Percentiles rank a stretch among this genome's conserved stretches.
Evolutionary conservation across 2,329 filamentous ascomycete species (phyloP).

Genomic region (Ophiobolus disseminans): DNA sequence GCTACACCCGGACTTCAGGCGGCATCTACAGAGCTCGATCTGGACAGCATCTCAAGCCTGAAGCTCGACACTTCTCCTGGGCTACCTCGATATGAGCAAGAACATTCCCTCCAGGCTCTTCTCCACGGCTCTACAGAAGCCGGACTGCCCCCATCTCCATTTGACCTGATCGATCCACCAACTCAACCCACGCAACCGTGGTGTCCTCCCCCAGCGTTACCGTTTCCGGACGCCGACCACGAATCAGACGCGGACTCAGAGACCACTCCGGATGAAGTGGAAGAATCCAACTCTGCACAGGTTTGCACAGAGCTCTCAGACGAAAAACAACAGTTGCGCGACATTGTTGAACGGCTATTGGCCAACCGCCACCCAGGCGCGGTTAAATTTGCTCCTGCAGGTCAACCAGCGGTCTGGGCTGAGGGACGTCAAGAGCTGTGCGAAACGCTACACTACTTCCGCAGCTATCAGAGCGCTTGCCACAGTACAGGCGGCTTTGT

Average conservation of each 20-base stretch:
- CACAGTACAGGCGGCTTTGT: slow-evolving; percentile 61
- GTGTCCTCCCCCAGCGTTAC: too few relatives aligned
- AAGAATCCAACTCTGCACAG: background rate
- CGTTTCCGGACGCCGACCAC: too few relatives aligned
- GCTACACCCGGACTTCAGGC: too few relatives aligned
- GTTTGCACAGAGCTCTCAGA: background rate
- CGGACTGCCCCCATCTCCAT: background rate
- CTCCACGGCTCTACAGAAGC: too few relatives aligned
- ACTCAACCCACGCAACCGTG: too few relatives aligned
- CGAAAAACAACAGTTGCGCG: slow-evolving; percentile 6
- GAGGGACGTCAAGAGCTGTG: slow-evolving; percentile 66
- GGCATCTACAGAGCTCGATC: too few relatives aligned
- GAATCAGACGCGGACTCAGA: slow-evolving; percentile 4
- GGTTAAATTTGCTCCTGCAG: slow-evolving; percentile 43
- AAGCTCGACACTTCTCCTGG: too few relatives aligned
- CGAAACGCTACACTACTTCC: slow-evolving; percentile 69
- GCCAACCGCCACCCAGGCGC: slow-evolving; percentile 22
- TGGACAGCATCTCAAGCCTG: too few relatives aligned
- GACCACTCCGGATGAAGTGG: slow-evolving; percentile 7
- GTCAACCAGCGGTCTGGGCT: slow-evolving; percentile 63
- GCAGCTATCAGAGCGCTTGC: slow-evolving; percentile 65
- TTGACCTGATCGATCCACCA: background rate
- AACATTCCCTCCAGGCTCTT: too few relatives aligned
- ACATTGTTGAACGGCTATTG: slow-evolving; percentile 21
- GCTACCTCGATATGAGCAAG: too few relatives aligned